Conservation (phyloP, 2,329 filamentous ascomycete species). For the Amphichorda felina region DNA sequence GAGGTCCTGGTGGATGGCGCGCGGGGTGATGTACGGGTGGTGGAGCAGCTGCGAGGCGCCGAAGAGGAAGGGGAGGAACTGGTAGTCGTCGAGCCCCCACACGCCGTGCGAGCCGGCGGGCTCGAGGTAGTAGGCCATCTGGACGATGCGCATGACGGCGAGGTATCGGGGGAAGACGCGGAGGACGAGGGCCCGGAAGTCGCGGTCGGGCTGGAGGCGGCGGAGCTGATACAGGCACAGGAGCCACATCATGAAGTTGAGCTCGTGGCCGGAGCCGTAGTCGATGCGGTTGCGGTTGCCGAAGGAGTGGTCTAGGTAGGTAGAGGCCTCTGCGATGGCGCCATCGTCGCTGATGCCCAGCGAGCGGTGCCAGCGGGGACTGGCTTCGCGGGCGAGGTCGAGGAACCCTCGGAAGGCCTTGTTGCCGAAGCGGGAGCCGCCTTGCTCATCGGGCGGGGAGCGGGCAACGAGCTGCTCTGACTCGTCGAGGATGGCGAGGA, state of each 20-base stretch:
- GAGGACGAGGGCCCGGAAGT: conserved; percentile 67
- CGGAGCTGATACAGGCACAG: conserved; percentile 80
- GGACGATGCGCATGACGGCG: conserved; percentile 72
- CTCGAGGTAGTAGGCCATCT: conserved; percentile 91
- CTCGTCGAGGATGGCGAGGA: conserved; percentile 59
- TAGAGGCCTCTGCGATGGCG: conserved; percentile 48
- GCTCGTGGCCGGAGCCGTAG: conserved; percentile 93
- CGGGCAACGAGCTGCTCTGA: conserved; percentile 53
- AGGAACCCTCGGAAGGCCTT: conserved; percentile 79
- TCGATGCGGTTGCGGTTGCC: conserved; percentile 83
- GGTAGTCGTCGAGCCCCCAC: conserved; percentile 96
- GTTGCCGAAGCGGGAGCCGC: conserved; percentile 88
- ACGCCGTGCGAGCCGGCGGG: conserved; percentile 95
- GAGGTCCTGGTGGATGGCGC: conserved; percentile 77
- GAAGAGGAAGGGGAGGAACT: conserved; percentile 91
- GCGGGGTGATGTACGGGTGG: conserved; percentile 69
- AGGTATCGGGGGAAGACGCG: conserved; percentile 76
- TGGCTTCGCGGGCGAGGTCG: conserved; percentile 49
- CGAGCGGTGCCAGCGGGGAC: conserved; percentile 48
- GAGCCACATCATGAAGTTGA: conserved; percentile 95
- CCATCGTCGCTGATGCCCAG: conserved; percentile 39
- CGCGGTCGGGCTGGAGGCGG: conserved; percentile 38
- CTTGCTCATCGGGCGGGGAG: conserved; percentile 74
- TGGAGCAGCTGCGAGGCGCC: conserved; percentile 81
- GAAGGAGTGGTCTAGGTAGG: conserved; percentile 74